These are phyloP conservation scores for Botryotinia globosa DNA, from an alignment of 2,329 filamentous ascomycete species.

Conservation along the genomic window DNA sequence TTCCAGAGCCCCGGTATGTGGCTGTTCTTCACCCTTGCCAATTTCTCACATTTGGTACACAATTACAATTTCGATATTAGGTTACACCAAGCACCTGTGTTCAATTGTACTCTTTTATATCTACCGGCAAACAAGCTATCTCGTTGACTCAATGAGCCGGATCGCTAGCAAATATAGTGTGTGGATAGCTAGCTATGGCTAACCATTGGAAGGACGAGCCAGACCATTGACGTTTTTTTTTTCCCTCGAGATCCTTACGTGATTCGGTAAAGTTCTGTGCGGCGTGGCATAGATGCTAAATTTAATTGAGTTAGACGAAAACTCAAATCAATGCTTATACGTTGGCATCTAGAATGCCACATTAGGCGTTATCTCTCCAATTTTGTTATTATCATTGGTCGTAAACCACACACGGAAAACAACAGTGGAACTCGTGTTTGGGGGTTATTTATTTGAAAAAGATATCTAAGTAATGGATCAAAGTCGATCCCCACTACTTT, in stretches of 20 bases:
- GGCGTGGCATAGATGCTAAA: not conserved
- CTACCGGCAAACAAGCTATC: slow-evolving; percentile 1
- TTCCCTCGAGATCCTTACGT: not conserved
- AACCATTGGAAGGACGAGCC: not conserved
- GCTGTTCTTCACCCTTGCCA: not conserved
- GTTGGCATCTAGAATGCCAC: slow-evolving; percentile 10
- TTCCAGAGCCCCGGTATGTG: slow-evolving; percentile 11
- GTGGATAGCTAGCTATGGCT: not conserved
- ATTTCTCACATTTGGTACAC: not conserved
- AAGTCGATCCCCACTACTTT: slow-evolving; percentile 11
- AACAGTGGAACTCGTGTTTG: slow-evolving; percentile 9
- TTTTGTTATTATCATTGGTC: not conserved
- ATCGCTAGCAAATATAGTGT: not conserved
- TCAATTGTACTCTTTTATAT: not conserved
- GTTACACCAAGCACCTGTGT: not conserved
- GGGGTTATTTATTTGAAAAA: not conserved
- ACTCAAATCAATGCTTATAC: not conserved
- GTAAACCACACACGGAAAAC: not conserved
- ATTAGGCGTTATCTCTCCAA: not conserved
- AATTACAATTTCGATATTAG: not conserved
- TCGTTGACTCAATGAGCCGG: not conserved
- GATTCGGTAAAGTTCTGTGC: not conserved
- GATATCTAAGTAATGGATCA: slow-evolving; percentile 10
- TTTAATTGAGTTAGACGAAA: not conserved
- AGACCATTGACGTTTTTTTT: not conserved